phyloP scores from a whole-genome alignment of 108 stramenopile genomes.

The Licmophora abbreviata region DNA sequence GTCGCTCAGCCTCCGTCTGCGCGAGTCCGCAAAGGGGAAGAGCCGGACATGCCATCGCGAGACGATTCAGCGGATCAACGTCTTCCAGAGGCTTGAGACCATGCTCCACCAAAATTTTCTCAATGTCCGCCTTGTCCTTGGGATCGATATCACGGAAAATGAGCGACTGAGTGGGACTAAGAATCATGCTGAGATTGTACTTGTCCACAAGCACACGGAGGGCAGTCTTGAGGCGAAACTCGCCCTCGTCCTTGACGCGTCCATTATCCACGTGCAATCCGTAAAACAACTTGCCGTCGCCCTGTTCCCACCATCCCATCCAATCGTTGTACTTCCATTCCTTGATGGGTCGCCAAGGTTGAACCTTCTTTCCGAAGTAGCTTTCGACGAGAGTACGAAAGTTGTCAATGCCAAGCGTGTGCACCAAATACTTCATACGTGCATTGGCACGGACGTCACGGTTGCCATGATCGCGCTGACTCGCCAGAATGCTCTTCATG shows the following conservation, averaged over 20 bases:
- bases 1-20: slow-evolving; percentile 94
- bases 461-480: slow-evolving; percentile 96
- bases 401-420: slow-evolving; percentile 91
- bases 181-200: slow-evolving; percentile 81
- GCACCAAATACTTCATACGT: slow-evolving; percentile 98
- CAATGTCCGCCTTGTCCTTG: slow-evolving; percentile 80
- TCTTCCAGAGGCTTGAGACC: slow-evolving; percentile 84
- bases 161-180: slow-evolving; percentile 92
- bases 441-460: slow-evolving; percentile 96
- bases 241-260: slow-evolving; percentile 90
- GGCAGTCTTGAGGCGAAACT: slow-evolving; percentile 82
- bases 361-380: slow-evolving; percentile 84
- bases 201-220: slow-evolving; percentile 86
- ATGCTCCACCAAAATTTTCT: slow-evolving; percentile 76
- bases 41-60: slow-evolving; percentile 96
- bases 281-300: slow-evolving; percentile 93
- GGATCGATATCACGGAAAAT: slow-evolving; percentile 87
- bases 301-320: slow-evolving; percentile 99
- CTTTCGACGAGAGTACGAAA: slow-evolving; percentile 89
- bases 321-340: slow-evolving; percentile 96
- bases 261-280: slow-evolving; percentile 95
- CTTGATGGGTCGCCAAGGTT: slow-evolving; percentile 68
- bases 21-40: slow-evolving; percentile 96
- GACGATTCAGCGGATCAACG: slow-evolving; percentile 74
- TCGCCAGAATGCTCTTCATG: slow-evolving; percentile 88